Conservation (phyloP, 306 rosid genomes). For the cucumber (Cucumis sativus) region Cucumber_9930_V3 NC_026657.2:15593001-15593500, state of each 20-base stretch:
- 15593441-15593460: no score
- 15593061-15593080: neutral
- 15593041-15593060: neutral
- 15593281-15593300: no score
- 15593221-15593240: neutral
- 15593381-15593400: no score
- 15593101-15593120: neutral
- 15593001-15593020: neutral
- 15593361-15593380: no score
- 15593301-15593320: no score
- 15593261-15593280: no score
- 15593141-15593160: neutral
- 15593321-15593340: no score
- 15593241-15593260: neutral
- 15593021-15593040: neutral
- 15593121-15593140: neutral
- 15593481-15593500: no score
- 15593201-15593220: neutral
- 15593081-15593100: neutral
- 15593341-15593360: no score
- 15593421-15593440: no score
- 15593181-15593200: neutral
- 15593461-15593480: no score
- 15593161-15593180: neutral
- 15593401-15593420: no score